phyloP scores from a whole-genome alignment of 441 rosid species.

The Adansonia grandidieri region DNA sequence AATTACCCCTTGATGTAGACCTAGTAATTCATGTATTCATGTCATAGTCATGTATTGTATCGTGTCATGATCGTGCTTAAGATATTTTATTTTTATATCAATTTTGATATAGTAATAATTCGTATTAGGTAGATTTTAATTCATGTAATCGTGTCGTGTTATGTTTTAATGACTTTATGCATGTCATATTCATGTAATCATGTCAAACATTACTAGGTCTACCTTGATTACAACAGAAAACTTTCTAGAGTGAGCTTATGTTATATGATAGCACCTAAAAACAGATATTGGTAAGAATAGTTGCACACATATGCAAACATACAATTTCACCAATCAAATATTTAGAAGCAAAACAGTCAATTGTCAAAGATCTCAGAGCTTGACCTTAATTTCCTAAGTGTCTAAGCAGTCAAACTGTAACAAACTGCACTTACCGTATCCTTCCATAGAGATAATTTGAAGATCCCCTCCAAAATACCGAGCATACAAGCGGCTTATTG shows the following conservation, averaged over 20 bases:
- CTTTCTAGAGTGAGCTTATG: background rate
- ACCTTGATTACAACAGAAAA: background rate
- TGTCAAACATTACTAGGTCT: too few species aligned
- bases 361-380: background rate
- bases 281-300: background rate
- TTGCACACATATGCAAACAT: background rate
- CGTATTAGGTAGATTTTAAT: too few species aligned
- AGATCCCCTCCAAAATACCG: conserved; percentile 95
- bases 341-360: conserved; percentile 17
- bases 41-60: too few species aligned
- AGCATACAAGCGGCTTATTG: conserved; percentile 93
- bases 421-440: conserved; percentile 76
- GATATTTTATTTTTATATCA: too few species aligned
- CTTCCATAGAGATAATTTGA: conserved; percentile 96
- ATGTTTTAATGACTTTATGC: too few species aligned
- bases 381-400: background rate
- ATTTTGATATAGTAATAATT: background rate
- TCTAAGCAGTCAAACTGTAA: background rate
- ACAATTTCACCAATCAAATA: background rate
- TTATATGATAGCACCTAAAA: background rate
- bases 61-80: too few species aligned
- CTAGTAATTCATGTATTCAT: too few species aligned
- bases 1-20: too few species aligned
- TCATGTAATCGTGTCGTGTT: too few species aligned
- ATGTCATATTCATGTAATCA: too few species aligned